Conservation (phyloP, 2,329 filamentous ascomycete genomes). For the Colletotrichum simmondsii region DNA sequence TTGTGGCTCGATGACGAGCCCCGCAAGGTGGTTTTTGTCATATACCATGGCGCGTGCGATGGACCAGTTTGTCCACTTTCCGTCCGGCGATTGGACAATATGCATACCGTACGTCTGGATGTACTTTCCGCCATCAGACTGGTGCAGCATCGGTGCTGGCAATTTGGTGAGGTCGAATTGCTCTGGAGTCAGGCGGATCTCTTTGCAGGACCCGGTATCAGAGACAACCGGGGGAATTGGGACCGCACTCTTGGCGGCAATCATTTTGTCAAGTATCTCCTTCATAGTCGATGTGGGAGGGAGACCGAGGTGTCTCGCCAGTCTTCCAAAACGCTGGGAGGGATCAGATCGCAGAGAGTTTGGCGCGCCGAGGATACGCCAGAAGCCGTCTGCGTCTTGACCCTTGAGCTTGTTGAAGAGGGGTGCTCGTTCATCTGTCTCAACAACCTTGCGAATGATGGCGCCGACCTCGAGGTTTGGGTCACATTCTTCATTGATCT, state of each 20-base stretch:
- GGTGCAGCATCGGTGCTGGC: slow-evolving; percentile 54
- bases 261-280: slow-evolving; percentile 55
- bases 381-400: slow-evolving; percentile 53
- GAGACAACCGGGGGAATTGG: slow-evolving; percentile 48
- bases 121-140: slow-evolving; percentile 60
- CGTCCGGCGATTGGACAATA: slow-evolving; percentile 55
- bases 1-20: slow-evolving; percentile 56
- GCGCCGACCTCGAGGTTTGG: slow-evolving; percentile 58
- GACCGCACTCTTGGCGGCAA: slow-evolving; percentile 43
- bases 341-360: slow-evolving; percentile 47
- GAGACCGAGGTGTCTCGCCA: slow-evolving; percentile 54
- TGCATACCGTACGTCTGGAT: slow-evolving; percentile 63
- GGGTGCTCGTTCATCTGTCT: slow-evolving; percentile 57
- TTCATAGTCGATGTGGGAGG: slow-evolving; percentile 48
- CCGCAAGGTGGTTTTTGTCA: slow-evolving; percentile 51
- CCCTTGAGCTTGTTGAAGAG: slow-evolving; percentile 64
- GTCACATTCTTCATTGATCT: slow-evolving; percentile 55
- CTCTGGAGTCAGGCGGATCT: slow-evolving; percentile 48
- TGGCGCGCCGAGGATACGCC: slow-evolving; percentile 58
- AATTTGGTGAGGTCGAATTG: slow-evolving; percentile 55
- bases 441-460: slow-evolving; percentile 57
- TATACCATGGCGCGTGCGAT: slow-evolving; percentile 58
- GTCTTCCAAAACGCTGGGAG: slow-evolving; percentile 49
- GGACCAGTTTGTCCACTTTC: slow-evolving; percentile 59
- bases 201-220: slow-evolving; percentile 53